Evolutionary conservation across 139 green algal species (phyloP), one percentile per base, ranked within the genome.

Genomic region (Astrephomene gubernaculifera): DNA sequence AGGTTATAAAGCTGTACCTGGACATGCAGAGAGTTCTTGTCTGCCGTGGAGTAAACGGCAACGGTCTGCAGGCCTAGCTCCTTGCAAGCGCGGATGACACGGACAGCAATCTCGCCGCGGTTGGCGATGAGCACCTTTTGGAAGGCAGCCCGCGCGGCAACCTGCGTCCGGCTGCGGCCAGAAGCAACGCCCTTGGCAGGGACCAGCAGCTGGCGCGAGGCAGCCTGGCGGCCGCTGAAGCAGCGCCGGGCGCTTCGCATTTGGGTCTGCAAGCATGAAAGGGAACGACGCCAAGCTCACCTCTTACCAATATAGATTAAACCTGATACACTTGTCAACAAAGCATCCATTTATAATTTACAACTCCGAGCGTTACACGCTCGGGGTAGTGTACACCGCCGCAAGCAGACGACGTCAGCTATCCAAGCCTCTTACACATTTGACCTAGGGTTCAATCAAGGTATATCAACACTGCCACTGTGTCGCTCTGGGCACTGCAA

Each of bases 81-180:
- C 83, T 97, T 97, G 93, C 95, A 98, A 39, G 96, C 96, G 44
- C 96, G 91, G 84, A 98, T 98, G 22, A 98, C 95, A 45, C 96
- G 92, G 53, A 98, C 96, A 7, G 96, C 96, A 89, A 98, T 98
- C 89, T 98, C 96, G 25, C 96, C 96, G 36, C 96, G 89, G 89
- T 98, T 98, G 57, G 95, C 96, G 49, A 98, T 94, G 43, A 98
- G 92, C 0, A 98, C 95, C 89, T 98, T 91, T 53, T 85, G 68
- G 79, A 92, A 92, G 22, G 44, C 64, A 5, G 79, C 79, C 63
- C 52, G 63, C 24, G 64, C 79, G 29, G 44, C 45, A 25, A 79
- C 54, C 76, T 68, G 35, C 8, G 52, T 31, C 44, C 75, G 82
- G 43, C 76, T 54, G 49, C 82, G 69, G 63, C 61, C n/a, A 60